Conservation (phyloP, 108 stramenopile genomes). For the Skeletonema marinoi region DNA sequence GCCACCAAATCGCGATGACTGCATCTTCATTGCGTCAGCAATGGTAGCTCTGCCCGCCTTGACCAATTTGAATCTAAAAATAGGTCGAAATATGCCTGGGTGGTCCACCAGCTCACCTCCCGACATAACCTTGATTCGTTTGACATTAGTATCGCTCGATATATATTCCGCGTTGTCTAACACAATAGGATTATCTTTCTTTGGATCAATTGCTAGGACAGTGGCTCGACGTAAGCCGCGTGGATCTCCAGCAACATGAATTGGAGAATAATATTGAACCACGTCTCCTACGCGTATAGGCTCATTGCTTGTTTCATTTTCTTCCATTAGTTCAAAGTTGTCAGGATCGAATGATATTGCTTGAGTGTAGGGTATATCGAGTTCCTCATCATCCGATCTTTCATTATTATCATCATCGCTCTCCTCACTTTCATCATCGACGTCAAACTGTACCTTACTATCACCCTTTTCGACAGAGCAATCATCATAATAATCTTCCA, state of each 20-base stretch:
- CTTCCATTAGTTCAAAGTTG: slow-evolving; percentile 19
- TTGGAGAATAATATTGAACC: slow-evolving; percentile 62
- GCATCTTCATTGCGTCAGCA: slow-evolving; percentile 27
- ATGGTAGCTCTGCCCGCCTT: slow-evolving; percentile 16
- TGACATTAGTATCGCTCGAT: slow-evolving; percentile 50
- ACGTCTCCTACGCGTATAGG: slow-evolving; percentile 76
- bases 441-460: neutral
- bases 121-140: slow-evolving; percentile 57
- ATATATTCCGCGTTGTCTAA: slow-evolving; percentile 62
- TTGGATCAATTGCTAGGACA: slow-evolving; percentile 56
- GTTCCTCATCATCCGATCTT: slow-evolving; percentile 18
- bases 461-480: neutral
- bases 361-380: slow-evolving; percentile 48
- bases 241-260: slow-evolving; percentile 60
- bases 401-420: neutral
- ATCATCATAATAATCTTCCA: neutral
- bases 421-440: neutral
- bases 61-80: slow-evolving; percentile 34
- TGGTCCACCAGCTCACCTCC: slow-evolving; percentile 48
- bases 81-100: slow-evolving; percentile 52
- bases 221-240: slow-evolving; percentile 54
- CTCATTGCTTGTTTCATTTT: slow-evolving; percentile 50
- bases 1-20: slow-evolving; percentile 31
- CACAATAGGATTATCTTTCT: slow-evolving; percentile 34
- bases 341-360: slow-evolving; percentile 34